Evolutionary conservation across 2,329 filamentous ascomycete genomes (phyloP), one percentile per base, ranked within the genome.

Genomic region (Ophiostoma quercus): DNA sequence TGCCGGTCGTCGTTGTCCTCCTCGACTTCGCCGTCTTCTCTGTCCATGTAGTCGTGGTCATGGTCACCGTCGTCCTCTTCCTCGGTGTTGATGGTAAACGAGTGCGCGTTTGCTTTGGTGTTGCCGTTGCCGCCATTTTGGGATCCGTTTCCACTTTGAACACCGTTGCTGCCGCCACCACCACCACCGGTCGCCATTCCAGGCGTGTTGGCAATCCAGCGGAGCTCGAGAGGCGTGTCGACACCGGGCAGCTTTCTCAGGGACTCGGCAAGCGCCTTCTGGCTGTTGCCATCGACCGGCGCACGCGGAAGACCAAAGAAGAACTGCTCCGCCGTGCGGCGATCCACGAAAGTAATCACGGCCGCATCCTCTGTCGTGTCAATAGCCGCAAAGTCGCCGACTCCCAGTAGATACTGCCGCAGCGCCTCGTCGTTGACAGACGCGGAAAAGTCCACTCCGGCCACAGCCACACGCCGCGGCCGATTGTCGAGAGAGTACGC

Each of bases 401-500:
- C 80, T 71, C 85, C 85, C 87, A 89, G 68, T 1, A 94, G 84
- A 77, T 90, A 89, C 75, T 92, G 88, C 72, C 90, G 83, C 62
- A 94, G 80, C 37, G 84, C 83, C 78, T 93, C 91, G 73, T 93
- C 88, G 75, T 86, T 87, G 39, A 84, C 84, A 1, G 85, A 76
- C 16, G 82, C 82, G 3, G 88, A 87, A 75, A 89, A 88, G 78
- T 88, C 87, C 12, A 87, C 84, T 2, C 87, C 89, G 8, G 83
- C 82, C 32, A 94, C 79, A 6, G 85, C 84, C 11, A 95, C 81
- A 72, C 84, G 88, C 76, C 86, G 90, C 0, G 92, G 89, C 63
- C 92, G 84, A 77, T 94, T 93, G 75, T 95, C 92, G 29, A 95
- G 82, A 22, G 89, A 89, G 74, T 89, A 90, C 41, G 84, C 83